Base-by-base conservation (phyloP, 2,329 filamentous ascomycete species). In the Clarireedia hainanense region DNA sequence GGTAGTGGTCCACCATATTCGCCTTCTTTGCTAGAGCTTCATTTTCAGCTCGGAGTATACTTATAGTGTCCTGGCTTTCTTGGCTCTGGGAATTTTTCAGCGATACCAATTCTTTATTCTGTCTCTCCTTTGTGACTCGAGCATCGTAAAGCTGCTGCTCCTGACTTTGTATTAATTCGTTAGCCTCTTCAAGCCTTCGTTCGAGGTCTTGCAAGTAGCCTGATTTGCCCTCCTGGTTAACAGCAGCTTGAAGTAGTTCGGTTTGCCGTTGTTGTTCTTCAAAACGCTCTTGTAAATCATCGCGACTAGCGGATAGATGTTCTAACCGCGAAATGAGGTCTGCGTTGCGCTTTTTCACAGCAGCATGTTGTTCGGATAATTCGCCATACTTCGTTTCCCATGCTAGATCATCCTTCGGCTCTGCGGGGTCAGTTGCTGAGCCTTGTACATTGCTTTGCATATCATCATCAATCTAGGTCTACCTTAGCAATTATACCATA, bases 151-250 rank as follows among this genome's bases (percentile, higher is more conserved):
- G 71, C 62, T 88, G 80, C 20, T 79, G 77, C 68, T 91, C 88
- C 62, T 89, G 80, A 24, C 76, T 79, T 40, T 83, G 82, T 65
- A 91, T 91, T 50, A 89, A 75, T 57, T 85, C 78, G 68, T 89
- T 84, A 64, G 87, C 83, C 63, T 89, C 82, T 42, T 80, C 79
- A 24, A 85, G 73, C 61, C 79, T 78, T 45, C 73, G 72, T 62
- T 84, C 75, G 62, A 86, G 72, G 58, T 76, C 70, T 70, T 74
- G 74, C 60, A 82, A 76, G 50, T 77, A 72, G 54, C 77, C 74
- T 23, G 73, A 77, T 67, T 73, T 80, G 69, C 73, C 74, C 69
- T 74, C 45, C 14, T 54, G 71, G 67, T 81, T 72, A 73, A 80
- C 71, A 69, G 75, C 67, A 54, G 64, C 62, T 58, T 65, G 55